phyloP scores from a whole-genome alignment of 805 yeast species.

The Candida mattraensis region DNA sequence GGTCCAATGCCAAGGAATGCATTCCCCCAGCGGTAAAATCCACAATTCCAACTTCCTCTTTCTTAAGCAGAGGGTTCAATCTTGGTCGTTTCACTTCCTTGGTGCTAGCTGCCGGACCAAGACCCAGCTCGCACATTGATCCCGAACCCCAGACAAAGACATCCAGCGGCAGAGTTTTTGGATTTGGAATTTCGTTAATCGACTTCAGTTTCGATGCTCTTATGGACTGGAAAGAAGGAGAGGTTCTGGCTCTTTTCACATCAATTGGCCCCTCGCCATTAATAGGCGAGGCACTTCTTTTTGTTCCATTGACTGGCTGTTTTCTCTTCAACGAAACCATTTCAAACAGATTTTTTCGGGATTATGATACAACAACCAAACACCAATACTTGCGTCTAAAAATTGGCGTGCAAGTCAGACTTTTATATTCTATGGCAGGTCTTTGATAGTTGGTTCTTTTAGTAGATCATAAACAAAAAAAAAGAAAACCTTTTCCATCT shows the following conservation, averaged over 20 bases:
- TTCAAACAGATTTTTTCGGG: slow-evolving; percentile 2
- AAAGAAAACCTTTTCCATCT: neutral
- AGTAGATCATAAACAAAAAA: too few species aligned
- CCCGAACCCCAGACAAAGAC: slow-evolving; percentile 96
- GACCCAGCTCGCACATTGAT: slow-evolving; percentile 94
- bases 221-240: slow-evolving; percentile 42
- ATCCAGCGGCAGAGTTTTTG: slow-evolving; percentile 54
- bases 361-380: neutral
- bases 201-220: slow-evolving; percentile 51
- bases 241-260: slow-evolving; percentile 36
- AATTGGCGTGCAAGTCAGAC: too few species aligned
- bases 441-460: too few species aligned
- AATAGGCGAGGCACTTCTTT: slow-evolving; percentile 17
- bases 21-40: slow-evolving; percentile 95
- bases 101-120: slow-evolving; percentile 92
- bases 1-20: slow-evolving; percentile 84
- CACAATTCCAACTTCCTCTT: slow-evolving; percentile 67
- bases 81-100: slow-evolving; percentile 97
- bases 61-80: slow-evolving; percentile 70
- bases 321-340: slow-evolving; percentile 46
- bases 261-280: slow-evolving; percentile 26
- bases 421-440: too few species aligned
- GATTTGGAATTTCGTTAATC: slow-evolving; percentile 40
- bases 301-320: slow-evolving; percentile 15
- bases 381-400: too few species aligned